phyloP scores from a whole-genome alignment of 1,284 basidiomycete species.

The Leccinum proliferum region DNA sequence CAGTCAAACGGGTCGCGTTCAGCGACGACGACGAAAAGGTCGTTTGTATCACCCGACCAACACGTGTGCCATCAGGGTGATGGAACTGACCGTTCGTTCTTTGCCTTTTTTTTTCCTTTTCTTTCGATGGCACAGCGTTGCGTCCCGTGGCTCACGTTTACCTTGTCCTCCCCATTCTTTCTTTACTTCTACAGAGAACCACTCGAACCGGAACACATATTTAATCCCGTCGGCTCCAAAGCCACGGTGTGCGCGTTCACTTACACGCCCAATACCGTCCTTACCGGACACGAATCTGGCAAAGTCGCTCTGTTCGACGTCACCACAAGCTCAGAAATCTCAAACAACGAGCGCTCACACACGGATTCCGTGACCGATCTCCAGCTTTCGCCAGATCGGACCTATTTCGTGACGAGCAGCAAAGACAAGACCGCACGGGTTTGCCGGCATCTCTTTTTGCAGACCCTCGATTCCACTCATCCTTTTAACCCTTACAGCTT shows the following conservation, averaged over 20 bases:
- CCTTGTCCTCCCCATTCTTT: neutral
- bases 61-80: slow-evolving; percentile 89
- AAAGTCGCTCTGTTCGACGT: slow-evolving; percentile 90
- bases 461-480: slow-evolving; percentile 1
- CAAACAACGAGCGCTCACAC: slow-evolving; percentile 81
- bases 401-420: slow-evolving; percentile 94
- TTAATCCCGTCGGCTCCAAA: slow-evolving; percentile 90
- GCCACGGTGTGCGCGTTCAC: slow-evolving; percentile 94
- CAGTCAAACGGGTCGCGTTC: slow-evolving; percentile 92
- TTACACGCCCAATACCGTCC: slow-evolving; percentile 71
- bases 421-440: slow-evolving; percentile 97
- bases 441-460: slow-evolving; percentile 24
- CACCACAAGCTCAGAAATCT: slow-evolving; percentile 83
- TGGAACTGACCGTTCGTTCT: slow-evolving; percentile 57
- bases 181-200: slow-evolving; percentile 49
- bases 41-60: slow-evolving; percentile 94
- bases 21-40: slow-evolving; percentile 84
- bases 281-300: slow-evolving; percentile 95
- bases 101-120: slow-evolving; percentile 2
- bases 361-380: slow-evolving; percentile 86
- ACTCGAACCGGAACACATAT: slow-evolving; percentile 70
- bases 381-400: slow-evolving; percentile 85
- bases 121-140: neutral
- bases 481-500: slow-evolving; percentile 44
- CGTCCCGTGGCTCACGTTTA: slow-evolving; percentile 1